Base-by-base conservation (phyloP, 1,284 basidiomycete genomes). In the Acaromyces ingoldii region DNA sequence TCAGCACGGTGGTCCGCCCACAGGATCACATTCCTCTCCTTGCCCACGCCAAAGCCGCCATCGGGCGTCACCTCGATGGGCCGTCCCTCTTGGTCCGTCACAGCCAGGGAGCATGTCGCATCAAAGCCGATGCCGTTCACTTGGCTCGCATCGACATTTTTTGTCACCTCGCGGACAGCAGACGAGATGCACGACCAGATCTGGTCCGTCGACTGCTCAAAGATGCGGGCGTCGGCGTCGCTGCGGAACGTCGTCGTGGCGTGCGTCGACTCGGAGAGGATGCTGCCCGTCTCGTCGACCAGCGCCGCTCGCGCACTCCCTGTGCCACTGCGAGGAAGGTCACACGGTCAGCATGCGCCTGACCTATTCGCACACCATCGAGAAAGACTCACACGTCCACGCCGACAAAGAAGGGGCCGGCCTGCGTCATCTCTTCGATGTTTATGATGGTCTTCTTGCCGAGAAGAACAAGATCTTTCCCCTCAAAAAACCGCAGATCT, bases 91-190 rank as follows among this genome's bases (percentile, higher is more conserved):
- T 46, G 46, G 71, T 91, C 85, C 1, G 86, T 81, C 22, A 97
- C 92, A 0, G 92, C 91, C 31, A 98, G 81, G 0, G 90, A 93
- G 78, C 95, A 98, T 0, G 93, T 98, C 46, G 92, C 93, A 76
- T 97, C 93, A 75, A 97, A 96, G 9, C 92, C 91, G 51, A 98
- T 75, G 1, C 93, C 93, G 70, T 88, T 90, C 61, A 98, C 85
- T 4, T 80, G 76, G 2, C 79, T 75, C 11, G 86, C 82, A 22
- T 81, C 67, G 29, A 91, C 77, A 29, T 81, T 77, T 10, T 79
- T 60, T 28, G 98, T 78, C 49, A 89, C 85, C 9, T 82, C 81
- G 62, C 82, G 83, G 61, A 89, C 85, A 26, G 85, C 85, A 46
- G 78, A 79, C 36, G 83, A 81, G 62, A 95, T 87, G 53, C 84